Percentiles rank a stretch among this genome's conserved stretches.
Evolutionary conservation across 495 filamentous ascomycete genomes (phyloP).

Genomic region (Penicillium riverlandense): DNA sequence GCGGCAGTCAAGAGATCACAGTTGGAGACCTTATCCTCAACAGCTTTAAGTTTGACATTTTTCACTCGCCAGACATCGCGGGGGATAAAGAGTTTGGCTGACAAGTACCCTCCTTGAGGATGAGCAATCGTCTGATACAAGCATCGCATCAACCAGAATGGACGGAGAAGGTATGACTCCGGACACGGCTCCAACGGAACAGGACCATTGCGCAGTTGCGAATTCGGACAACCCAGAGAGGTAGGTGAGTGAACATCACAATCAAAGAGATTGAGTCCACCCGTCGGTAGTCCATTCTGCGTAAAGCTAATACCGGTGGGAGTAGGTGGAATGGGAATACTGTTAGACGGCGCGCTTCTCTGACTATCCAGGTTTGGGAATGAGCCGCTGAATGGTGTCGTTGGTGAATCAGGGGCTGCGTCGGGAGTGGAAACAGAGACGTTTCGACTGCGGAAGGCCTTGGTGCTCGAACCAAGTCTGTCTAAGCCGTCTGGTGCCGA

Average conservation of each 20-base stretch:
- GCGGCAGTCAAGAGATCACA: slow-evolving; percentile 91
- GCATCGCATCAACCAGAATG: slow-evolving; percentile 94
- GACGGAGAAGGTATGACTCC: slow-evolving; percentile 73
- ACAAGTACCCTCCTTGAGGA: slow-evolving; percentile 85
- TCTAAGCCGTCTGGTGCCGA: slow-evolving; percentile 51
- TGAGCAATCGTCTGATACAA: slow-evolving; percentile 90
- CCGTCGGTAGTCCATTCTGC: slow-evolving; percentile 46
- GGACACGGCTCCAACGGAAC: slow-evolving; percentile 87
- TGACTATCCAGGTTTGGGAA: slow-evolving; percentile 50
- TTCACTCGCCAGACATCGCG: slow-evolving; percentile 91
- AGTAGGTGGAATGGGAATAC: slow-evolving; percentile 62
- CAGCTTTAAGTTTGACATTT: slow-evolving; percentile 78
- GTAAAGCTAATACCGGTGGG: slow-evolving; percentile 54
- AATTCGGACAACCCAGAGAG: slow-evolving; percentile 59
- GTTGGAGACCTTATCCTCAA: slow-evolving; percentile 93
- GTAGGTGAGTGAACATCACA: slow-evolving; percentile 71
- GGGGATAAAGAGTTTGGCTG: slow-evolving; percentile 83
- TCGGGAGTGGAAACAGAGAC: slow-evolving; percentile 71
- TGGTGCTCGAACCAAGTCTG: slow-evolving; percentile 75
- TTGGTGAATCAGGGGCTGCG: slow-evolving; percentile 57
- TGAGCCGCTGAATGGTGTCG: slow-evolving; percentile 62
- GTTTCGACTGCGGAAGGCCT: slow-evolving; percentile 61
- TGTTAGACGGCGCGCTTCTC: slow-evolving; percentile 36
- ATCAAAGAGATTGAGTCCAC: slow-evolving; percentile 79
- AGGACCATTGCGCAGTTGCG: slow-evolving; percentile 50